These are phyloP conservation scores for Lachancea sp. DNA, from an alignment of 805 yeast genomes.

Conservation along the genomic window DNA sequence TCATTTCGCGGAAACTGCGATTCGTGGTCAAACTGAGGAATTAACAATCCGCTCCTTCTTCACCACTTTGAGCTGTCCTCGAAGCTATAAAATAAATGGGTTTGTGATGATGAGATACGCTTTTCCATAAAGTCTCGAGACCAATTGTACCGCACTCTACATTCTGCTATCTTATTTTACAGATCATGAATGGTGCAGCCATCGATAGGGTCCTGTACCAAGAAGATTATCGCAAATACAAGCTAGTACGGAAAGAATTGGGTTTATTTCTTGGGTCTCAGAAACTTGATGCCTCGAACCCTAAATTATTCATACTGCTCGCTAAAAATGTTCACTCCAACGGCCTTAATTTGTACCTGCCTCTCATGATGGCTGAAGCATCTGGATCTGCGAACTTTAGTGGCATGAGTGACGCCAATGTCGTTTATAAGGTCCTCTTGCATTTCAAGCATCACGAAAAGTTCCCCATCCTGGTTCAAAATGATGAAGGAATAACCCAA, in stretches of 20 bases:
- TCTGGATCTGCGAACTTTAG: not conserved
- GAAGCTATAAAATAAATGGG: too few species aligned
- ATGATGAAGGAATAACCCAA: not conserved
- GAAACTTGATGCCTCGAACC: not conserved
- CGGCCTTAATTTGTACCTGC: constrained; percentile 5
- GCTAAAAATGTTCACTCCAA: constrained; percentile 7
- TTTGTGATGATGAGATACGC: too few species aligned
- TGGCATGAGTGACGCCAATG: too few species aligned
- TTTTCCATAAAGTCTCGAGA: too few species aligned
- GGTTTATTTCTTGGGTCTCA: not conserved
- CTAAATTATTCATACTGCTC: not conserved
- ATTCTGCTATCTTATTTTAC: not conserved
- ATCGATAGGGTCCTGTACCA: constrained; percentile 5
- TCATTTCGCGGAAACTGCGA: not conserved
- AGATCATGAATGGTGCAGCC: not conserved
- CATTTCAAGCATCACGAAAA: constrained; percentile 7
- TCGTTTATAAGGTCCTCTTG: not conserved
- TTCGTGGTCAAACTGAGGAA: not conserved
- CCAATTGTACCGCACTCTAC: too few species aligned
- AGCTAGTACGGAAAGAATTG: constrained; percentile 6
- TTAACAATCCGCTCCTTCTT: too few species aligned
- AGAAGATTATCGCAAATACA: constrained; percentile 8
- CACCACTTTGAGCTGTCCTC: too few species aligned
- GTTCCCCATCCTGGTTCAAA: not conserved
- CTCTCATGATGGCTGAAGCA: constrained; percentile 5